Conservation (phyloP, 1,139 yeast species). For the Yamadazyma siamensis region DNA sequence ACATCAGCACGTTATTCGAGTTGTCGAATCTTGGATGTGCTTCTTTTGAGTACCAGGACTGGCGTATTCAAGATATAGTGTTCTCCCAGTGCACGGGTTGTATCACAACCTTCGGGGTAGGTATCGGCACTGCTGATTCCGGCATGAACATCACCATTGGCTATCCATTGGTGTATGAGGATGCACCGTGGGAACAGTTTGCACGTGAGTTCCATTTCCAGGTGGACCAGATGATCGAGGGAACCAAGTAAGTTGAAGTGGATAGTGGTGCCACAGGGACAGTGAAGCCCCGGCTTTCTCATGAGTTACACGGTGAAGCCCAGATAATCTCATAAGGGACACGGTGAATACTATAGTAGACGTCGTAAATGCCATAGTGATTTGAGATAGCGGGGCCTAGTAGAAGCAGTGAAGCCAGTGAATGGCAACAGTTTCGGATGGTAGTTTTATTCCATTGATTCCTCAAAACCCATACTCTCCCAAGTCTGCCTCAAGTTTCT, state of each 20-base stretch:
- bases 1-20: constrained; percentile 17
- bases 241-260: background rate
- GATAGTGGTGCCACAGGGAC: too few species aligned
- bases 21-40: constrained; percentile 26
- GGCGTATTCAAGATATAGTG: constrained; percentile 19
- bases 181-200: background rate
- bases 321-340: too few species aligned
- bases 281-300: too few species aligned
- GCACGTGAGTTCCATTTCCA: background rate
- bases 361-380: too few species aligned
- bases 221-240: background rate
- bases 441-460: background rate
- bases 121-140: constrained; percentile 17
- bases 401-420: too few species aligned
- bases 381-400: too few species aligned
- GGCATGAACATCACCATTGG: constrained; percentile 19
- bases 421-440: too few species aligned
- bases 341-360: too few species aligned
- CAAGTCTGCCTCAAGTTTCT: constrained; percentile 44
- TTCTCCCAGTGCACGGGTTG: constrained; percentile 27
- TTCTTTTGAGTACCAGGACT: constrained; percentile 9
- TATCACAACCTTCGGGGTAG: constrained; percentile 18
- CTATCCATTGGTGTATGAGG: background rate
- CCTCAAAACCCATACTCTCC: constrained; percentile 63
- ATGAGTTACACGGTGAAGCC: too few species aligned